Evolutionary conservation across 2,329 filamentous ascomycete species (phyloP), one percentile per base, ranked within the genome.

Genomic region (Colletotrichum eremochloae): DNA sequence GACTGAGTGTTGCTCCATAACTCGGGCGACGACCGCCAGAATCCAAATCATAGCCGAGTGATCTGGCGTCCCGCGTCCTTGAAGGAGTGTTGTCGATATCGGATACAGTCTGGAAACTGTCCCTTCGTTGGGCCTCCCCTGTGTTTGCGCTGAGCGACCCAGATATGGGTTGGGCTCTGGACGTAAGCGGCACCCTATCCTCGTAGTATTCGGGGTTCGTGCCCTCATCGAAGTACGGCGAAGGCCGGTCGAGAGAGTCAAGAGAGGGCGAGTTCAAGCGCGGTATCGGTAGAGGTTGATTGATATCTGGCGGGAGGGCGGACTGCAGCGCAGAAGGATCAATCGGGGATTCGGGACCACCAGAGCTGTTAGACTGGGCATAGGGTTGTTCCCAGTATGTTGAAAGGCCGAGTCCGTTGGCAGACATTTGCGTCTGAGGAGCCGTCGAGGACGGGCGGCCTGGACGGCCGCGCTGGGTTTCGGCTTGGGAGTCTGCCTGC

Each of bases 21-120:
- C 88, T 89, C 73, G 85, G 84, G 72, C 88, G 86, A 58, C 84
- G 81, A 8, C 88, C 89, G 60, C 96, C 93, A 58, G 92, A 77
- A 69, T 87, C 83, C 64, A 83, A 83, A 50, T 85, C 84, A 48
- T 83, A 83, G 4, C 79, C 90, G 81, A 78, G 89, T 87, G 84
- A 92, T 83, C 80, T 90, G 42, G 82, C 82, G 68, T 86, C 85
- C 52, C 85, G 83, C 18, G 81, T 77, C 50, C 84, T 82, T 14
- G 86, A 84, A 5, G 89, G 85, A 73, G 88, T 88, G 77, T 89
- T 90, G 68, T 86, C 88, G 77, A 88, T 74, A 70, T 87, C 86
- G 1, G 85, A 86, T 24, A 89, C 83, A 0, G 87, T 89, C 78
- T 89, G 87, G 70, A 90, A 89, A 74, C 90, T 90, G 74, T 89